These are phyloP conservation scores for Kwoniella sp. DNA, from an alignment of 768 basidiomycete species.

Conservation along the genomic window DNA sequence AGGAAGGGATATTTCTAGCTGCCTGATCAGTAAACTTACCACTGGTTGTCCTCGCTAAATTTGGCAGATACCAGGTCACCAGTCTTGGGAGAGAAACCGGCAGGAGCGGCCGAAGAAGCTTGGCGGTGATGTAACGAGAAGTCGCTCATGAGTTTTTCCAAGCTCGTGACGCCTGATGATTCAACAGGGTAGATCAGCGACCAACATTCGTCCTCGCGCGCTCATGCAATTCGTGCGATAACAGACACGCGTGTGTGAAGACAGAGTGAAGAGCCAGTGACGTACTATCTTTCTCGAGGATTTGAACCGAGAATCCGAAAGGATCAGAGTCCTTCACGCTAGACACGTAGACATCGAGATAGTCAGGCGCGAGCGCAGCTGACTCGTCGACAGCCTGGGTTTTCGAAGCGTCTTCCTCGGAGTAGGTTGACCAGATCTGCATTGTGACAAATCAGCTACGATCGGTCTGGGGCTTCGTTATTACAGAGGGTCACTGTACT, in stretches of 20 bases:
- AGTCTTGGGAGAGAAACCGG: conserved; percentile 75
- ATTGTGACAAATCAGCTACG: background rate
- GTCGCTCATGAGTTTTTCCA: conserved; percentile 92
- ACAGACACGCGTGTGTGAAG: background rate
- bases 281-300: conserved; percentile 85
- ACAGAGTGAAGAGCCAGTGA: background rate
- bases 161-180: conserved; percentile 85
- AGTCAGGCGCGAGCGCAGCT: conserved; percentile 70
- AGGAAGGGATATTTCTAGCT: background rate
- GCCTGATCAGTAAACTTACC: conserved; percentile 61
- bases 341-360: conserved; percentile 88
- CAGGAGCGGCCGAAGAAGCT: conserved; percentile 61
- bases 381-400: conserved; percentile 58
- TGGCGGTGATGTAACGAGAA: conserved; percentile 84
- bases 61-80: conserved; percentile 93
- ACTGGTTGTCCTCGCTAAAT: conserved; percentile 80
- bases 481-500: conserved; percentile 51
- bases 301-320: conserved; percentile 88
- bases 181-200: too few relatives aligned
- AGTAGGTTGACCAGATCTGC: conserved; percentile 85
- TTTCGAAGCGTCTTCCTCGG: conserved; percentile 65
- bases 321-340: conserved; percentile 68
- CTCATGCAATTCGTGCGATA: background rate
- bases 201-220: conserved; percentile 1
- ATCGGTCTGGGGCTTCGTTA: background rate